Evolutionary conservation across 2,329 filamentous ascomycete genomes (phyloP), one percentile per base, ranked within the genome.

Genomic region (Pseudopyricularia javanii): DNA sequence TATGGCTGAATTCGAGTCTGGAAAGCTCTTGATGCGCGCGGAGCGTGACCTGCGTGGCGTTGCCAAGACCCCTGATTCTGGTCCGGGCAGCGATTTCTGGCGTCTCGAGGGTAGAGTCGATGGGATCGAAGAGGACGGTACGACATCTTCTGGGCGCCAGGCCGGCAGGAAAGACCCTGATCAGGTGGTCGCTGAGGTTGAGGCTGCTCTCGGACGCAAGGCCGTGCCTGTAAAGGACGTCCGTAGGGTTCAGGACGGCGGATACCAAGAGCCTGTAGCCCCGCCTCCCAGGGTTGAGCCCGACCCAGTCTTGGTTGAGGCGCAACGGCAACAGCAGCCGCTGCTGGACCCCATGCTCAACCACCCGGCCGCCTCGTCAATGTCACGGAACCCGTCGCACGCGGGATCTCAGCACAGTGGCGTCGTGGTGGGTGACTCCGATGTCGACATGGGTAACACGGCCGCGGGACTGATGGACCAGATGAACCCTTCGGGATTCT

Each of bases 231-330:
- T 86, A 52, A 78, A 82, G 50, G 75, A 79, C 24, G 75, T 91
- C 7, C 75, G 79, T 35, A 83, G 88, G 47, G 76, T 94, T 45
- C 82, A 93, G 61, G 86, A 87, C 61, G 90, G 89, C 49, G 89
- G 89, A 2, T 82, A 76, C 56, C 79, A 89, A 66, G 80, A 88
- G 56, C 76, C 74, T 7, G 70, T 69, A 5, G 74, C 76, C 3
- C 71, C 76, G 57, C 72, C 65, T 15, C 60, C 62, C 65, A 80
- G 87, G 54, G 75, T 73, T 7, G 70, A 68, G 9, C 74, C 76
- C 3, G 71, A 75, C 56, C 70, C 63, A 9, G 59, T 61, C 26
- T 58, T 56, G n/a, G 64, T 65, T 30, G 58, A 58, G 7, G 35
- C 50, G 14, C 33, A 55, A 33, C 59, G 65, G 6, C 59, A 60